phyloP scores from a whole-genome alignment of 2,329 filamentous ascomycete genomes.

The Fonsecaea pugnacius region DNA sequence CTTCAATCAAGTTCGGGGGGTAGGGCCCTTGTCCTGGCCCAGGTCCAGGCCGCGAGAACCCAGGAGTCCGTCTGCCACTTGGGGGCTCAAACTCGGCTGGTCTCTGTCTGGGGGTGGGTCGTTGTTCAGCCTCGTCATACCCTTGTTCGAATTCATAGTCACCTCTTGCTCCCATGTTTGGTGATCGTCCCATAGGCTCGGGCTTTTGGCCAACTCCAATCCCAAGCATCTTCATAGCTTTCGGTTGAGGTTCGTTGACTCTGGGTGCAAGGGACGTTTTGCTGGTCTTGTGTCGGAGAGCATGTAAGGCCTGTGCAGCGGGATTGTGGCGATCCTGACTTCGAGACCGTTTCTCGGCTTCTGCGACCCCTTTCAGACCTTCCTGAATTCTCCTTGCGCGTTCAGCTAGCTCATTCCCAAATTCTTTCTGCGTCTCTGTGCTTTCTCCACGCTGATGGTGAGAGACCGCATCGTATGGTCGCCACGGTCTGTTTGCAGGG shows the following conservation, averaged over 20 bases:
- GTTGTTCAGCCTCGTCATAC: constrained; percentile 18
- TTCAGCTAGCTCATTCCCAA: constrained; percentile 55
- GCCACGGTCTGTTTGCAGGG: constrained; percentile 16
- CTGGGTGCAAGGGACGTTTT: constrained; percentile 42
- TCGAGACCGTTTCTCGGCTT: constrained; percentile 49
- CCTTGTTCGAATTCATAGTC: constrained; percentile 23
- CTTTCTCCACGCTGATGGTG: constrained; percentile 51
- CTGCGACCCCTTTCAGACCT: constrained; percentile 50
- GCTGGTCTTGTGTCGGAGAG: constrained; percentile 49
- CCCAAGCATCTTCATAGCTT: constrained; percentile 50
- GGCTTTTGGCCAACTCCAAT: constrained; percentile 35
- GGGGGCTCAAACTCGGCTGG: constrained; percentile 24
- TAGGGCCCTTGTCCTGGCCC: constrained; percentile 2
- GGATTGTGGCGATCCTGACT: constrained; percentile 46
- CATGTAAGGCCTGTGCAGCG: constrained; percentile 47
- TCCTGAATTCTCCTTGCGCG: constrained; percentile 54
- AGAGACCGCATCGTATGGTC: constrained; percentile 53
- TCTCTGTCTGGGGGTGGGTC: constrained; percentile 21
- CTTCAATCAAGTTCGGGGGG: constrained; percentile 19
- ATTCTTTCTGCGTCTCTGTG: constrained; percentile 55
- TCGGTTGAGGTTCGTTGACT: constrained; percentile 41
- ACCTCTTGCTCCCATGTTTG: constrained; percentile 15
- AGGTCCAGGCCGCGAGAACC: constrained; percentile 13
- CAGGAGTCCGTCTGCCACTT: constrained; percentile 24
- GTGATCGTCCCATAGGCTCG: constrained; percentile 20